phyloP scores from a whole-genome alignment of 257 asterid species.

The Osmanthus fragrans region DNA sequence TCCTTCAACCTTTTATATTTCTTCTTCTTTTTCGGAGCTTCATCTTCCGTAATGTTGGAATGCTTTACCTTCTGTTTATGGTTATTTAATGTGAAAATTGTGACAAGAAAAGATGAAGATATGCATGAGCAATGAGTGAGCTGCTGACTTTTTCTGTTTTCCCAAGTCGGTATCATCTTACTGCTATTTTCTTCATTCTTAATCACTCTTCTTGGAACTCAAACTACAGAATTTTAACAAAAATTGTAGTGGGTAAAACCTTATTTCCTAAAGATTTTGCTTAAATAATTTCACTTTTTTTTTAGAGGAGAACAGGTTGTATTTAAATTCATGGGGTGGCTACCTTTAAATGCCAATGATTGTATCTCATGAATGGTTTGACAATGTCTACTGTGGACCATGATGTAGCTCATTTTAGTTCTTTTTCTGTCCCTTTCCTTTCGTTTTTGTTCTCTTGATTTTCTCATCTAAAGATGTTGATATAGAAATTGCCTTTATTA shows the following conservation, averaged over 20 bases:
- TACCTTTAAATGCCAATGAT: neutral
- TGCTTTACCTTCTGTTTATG: neutral
- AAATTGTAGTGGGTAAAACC: neutral
- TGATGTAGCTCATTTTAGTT: conserved; percentile 8
- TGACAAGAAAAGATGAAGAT: neutral
- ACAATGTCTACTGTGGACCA: conserved; percentile 1
- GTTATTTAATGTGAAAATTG: conserved; percentile 6
- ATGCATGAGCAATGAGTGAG: neutral
- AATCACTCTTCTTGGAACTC: neutral
- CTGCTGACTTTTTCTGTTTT: neutral
- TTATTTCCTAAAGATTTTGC: neutral
- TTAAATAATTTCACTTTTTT: neutral
- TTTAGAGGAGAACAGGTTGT: neutral
- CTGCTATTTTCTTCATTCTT: neutral
- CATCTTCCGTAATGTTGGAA: neutral
- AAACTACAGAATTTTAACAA: neutral
- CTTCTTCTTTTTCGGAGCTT: neutral
- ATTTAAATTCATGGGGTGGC: neutral
- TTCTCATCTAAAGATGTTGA: neutral
- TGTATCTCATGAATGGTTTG: neutral
- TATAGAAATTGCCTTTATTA: neutral
- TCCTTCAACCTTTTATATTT: neutral
- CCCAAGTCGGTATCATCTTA: neutral
- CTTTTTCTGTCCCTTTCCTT: neutral
- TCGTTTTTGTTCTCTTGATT: neutral